A percentile compares a stretch with the other conserved stretches of the same genome.
phyloP scores from a whole-genome alignment of 2,329 filamentous ascomycete genomes.

The Ceratocystis ficicola region DNA sequence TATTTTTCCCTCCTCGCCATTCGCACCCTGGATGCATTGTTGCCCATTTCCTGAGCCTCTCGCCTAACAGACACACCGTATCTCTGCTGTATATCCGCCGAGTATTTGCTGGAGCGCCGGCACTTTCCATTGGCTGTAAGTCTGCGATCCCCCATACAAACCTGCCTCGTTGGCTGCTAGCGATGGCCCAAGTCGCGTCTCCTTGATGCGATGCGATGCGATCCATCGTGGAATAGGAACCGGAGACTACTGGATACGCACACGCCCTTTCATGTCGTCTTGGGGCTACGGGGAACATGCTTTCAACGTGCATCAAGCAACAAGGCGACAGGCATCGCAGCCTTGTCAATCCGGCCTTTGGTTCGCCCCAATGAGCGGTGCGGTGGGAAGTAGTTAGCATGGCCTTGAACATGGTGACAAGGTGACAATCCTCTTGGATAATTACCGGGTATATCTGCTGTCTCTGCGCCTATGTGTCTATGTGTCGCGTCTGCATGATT shows the following conservation, averaged over 20 bases:
- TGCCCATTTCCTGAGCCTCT: neutral
- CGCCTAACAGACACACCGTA: neutral
- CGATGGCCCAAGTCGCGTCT: neutral
- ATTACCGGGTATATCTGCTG: neutral
- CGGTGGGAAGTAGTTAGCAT: neutral
- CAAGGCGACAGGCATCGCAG: neutral
- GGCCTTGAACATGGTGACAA: neutral
- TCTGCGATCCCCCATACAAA: neutral
- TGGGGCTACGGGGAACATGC: neutral
- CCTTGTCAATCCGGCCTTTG: neutral
- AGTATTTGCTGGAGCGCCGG: too few species aligned
- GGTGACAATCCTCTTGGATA: neutral
- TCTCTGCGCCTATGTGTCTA: neutral
- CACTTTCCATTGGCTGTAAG: conserved; percentile 1
- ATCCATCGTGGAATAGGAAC: neutral
- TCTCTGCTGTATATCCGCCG: neutral
- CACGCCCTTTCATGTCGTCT: neutral
- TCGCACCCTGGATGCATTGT: neutral
- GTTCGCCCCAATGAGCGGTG: neutral
- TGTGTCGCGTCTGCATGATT: neutral
- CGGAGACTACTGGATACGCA: neutral
- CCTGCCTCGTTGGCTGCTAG: too few species aligned
- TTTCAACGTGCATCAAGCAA: neutral
- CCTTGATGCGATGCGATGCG: conserved; percentile 10
- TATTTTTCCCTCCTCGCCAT: neutral